Evolutionary conservation across 1,284 basidiomycete genomes (phyloP).

Genomic region (Cystobasidium slooffiae): DNA sequence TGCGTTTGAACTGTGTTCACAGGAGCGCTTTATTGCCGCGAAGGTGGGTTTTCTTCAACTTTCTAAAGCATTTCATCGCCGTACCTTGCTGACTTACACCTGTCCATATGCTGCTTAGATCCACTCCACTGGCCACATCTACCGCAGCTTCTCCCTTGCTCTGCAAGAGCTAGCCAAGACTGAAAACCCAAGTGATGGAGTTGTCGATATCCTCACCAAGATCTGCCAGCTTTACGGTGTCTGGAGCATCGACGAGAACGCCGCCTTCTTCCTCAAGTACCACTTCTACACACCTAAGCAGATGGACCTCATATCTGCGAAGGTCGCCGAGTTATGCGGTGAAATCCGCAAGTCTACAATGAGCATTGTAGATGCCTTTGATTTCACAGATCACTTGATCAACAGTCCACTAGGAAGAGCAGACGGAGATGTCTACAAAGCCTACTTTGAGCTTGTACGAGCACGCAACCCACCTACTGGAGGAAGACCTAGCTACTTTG

Average conservation of each 20-base stretch:
- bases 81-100: neutral
- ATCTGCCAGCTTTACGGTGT: constrained; percentile 60
- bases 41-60: constrained; percentile 54
- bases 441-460: constrained; percentile 61
- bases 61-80: constrained; percentile 1
- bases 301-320: constrained; percentile 49
- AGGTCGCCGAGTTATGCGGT: constrained; percentile 60
- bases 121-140: constrained; percentile 57
- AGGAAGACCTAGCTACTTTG: constrained; percentile 58
- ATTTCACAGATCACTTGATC: constrained; percentile 64
- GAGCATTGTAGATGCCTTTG: constrained; percentile 63
- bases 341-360: constrained; percentile 61
- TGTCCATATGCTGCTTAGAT: constrained; percentile 44
- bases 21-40: constrained; percentile 63
- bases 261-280: constrained; percentile 63
- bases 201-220: constrained; percentile 55
- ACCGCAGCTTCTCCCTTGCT: constrained; percentile 56
- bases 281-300: constrained; percentile 50
- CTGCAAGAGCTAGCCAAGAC: constrained; percentile 55
- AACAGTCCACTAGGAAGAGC: constrained; percentile 64
- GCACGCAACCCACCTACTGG: constrained; percentile 53
- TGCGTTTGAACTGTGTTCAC: constrained; percentile 63
- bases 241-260: constrained; percentile 65
- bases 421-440: constrained; percentile 60
- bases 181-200: constrained; percentile 55